Percentiles rank a stretch among this genome's conserved stretches.
These are phyloP conservation scores for Hypoxylon sp. DNA, from an alignment of 2,329 filamentous ascomycete genomes.

Conservation along the genomic window DNA sequence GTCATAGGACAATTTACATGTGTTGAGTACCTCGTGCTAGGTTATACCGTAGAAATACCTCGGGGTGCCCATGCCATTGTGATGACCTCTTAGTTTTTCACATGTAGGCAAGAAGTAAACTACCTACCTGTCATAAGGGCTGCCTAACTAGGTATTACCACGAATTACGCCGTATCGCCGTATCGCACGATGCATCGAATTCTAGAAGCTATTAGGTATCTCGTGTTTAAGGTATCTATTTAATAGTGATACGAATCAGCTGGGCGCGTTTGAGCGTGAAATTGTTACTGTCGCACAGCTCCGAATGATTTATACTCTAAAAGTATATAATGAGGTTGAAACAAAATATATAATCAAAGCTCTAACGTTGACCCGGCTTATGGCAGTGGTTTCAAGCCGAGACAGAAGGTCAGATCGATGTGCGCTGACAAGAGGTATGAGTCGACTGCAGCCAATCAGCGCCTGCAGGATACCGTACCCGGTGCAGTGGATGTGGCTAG, in stretches of 20 bases:
- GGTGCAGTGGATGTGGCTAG: slow-evolving; percentile 23
- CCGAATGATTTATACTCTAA: neutral
- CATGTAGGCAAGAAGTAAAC: no score
- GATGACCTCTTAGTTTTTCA: no score
- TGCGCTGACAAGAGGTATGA: neutral
- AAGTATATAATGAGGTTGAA: neutral
- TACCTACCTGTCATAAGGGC: no score
- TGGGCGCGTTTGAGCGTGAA: neutral
- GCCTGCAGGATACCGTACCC: neutral
- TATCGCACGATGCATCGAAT: neutral
- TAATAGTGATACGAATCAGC: neutral
- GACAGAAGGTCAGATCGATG: neutral
- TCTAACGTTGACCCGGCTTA: neutral
- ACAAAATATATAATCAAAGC: neutral
- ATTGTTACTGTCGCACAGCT: neutral
- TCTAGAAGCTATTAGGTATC: neutral
- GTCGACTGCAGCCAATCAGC: slow-evolving; percentile 2
- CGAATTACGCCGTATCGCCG: neutral
- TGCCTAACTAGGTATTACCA: neutral
- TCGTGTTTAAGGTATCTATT: neutral
- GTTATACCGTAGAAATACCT: no score
- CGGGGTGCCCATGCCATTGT: no score
- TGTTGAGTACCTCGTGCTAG: no score
- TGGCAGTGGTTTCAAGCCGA: neutral
- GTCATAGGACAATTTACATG: no score